Evolutionary conservation across 441 rosid genomes (phyloP).

Genomic region (Populus hybrid): DNA sequence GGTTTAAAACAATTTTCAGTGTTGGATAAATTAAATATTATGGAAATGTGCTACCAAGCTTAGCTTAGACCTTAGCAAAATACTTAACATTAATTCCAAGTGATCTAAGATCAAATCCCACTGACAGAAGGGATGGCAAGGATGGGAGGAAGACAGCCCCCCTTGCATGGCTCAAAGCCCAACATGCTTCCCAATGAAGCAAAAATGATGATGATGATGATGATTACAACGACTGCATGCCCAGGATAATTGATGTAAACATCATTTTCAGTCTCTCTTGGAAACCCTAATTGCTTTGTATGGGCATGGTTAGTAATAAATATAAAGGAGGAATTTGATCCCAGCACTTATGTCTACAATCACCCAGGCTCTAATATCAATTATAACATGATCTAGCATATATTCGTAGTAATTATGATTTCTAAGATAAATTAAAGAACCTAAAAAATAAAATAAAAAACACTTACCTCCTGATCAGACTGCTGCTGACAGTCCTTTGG

Average conservation of each 20-base stretch:
- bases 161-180: not conserved
- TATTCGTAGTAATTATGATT: not conserved
- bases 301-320: not conserved
- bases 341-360: not conserved
- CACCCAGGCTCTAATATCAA: not conserved
- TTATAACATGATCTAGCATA: slow-evolving; percentile 1
- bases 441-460: no score
- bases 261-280: not conserved
- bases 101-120: not conserved
- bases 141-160: not conserved
- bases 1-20: not conserved
- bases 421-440: not conserved
- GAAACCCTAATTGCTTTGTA: not conserved
- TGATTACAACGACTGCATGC: not conserved
- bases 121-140: not conserved
- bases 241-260: not conserved
- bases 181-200: not conserved
- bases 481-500: slow-evolving; percentile 32
- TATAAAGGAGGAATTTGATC: not conserved
- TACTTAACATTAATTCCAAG: not conserved
- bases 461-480: slow-evolving; percentile 50
- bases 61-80: no score
- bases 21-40: not conserved
- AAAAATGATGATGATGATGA: no score
- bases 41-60: not conserved